A percentile compares a stretch with the other conserved stretches of the same genome.
phyloP scores from a whole-genome alignment of 192 early-diverging fungal species.

The Gaertneriomyces semiglobifer region DNA sequence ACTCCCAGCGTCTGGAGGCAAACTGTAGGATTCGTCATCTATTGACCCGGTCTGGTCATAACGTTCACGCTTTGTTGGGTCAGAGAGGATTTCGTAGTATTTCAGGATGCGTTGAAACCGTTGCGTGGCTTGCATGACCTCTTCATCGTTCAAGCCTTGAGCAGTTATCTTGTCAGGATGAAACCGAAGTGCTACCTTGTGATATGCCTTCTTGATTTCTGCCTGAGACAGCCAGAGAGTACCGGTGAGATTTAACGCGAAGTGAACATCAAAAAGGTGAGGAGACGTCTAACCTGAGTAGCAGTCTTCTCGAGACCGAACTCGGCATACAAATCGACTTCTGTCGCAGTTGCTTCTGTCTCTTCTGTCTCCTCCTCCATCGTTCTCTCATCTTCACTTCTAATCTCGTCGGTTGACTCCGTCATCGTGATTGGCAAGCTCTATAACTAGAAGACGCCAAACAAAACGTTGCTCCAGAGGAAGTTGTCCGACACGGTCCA shows the following conservation, averaged over 20 bases:
- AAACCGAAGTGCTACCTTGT: slow-evolving; percentile 36
- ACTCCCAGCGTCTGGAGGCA: slow-evolving; percentile 21
- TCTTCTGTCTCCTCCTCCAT: no score
- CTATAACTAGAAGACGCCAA: no score
- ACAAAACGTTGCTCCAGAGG: no score
- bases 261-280: neutral
- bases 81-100: slow-evolving; percentile 73
- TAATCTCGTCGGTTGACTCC: no score
- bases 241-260: neutral
- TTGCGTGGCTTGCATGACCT: slow-evolving; percentile 51
- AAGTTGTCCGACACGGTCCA: no score
- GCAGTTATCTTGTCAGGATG: slow-evolving; percentile 42
- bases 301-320: slow-evolving; percentile 14
- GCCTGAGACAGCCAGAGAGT: slow-evolving; percentile 10
- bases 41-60: slow-evolving; percentile 78
- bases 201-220: slow-evolving; percentile 38
- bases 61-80: slow-evolving; percentile 54
- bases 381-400: no score
- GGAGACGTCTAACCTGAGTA: slow-evolving; percentile 8
- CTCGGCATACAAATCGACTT: slow-evolving; percentile 27
- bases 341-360: no score
- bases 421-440: no score
- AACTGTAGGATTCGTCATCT: slow-evolving; percentile 46
- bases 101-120: slow-evolving; percentile 73
- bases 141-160: slow-evolving; percentile 19